phyloP scores from a whole-genome alignment of 169 alveolate species.

The Eimeria tenella region DNA sequence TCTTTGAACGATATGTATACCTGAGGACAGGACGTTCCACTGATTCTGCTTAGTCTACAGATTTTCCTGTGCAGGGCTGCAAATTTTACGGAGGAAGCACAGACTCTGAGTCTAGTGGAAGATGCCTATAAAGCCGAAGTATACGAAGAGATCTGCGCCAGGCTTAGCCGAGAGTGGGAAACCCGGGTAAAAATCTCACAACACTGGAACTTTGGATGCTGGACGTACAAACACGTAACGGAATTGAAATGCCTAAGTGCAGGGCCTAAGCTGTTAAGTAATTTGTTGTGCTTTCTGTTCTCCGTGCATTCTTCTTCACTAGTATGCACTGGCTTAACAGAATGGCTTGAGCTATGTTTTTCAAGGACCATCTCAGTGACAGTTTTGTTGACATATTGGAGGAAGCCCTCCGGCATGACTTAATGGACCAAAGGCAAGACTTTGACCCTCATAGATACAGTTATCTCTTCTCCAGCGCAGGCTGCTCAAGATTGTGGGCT shows the following conservation, averaged over 20 bases:
- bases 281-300: no score
- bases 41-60: neutral
- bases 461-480: no score
- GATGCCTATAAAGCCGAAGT: conserved; percentile 76
- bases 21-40: neutral
- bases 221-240: neutral
- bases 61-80: conserved; percentile 41
- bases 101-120: conserved; percentile 52
- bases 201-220: neutral
- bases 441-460: no score
- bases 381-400: conserved; percentile 75
- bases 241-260: neutral
- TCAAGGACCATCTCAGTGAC: conserved; percentile 62
- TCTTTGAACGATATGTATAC: neutral
- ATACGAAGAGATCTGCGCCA: conserved; percentile 53
- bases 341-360: neutral
- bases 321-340: neutral
- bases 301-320: neutral
- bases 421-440: conserved; percentile 78
- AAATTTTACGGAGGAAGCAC: conserved; percentile 63
- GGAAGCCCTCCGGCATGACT: conserved; percentile 77
- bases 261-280: no score
- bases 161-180: conserved; percentile 67
- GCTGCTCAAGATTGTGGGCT: neutral
- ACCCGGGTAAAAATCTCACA: conserved; percentile 18